Conservation (phyloP, 805 yeast genomes). For the Komagataella pseudopastoris region DNA sequence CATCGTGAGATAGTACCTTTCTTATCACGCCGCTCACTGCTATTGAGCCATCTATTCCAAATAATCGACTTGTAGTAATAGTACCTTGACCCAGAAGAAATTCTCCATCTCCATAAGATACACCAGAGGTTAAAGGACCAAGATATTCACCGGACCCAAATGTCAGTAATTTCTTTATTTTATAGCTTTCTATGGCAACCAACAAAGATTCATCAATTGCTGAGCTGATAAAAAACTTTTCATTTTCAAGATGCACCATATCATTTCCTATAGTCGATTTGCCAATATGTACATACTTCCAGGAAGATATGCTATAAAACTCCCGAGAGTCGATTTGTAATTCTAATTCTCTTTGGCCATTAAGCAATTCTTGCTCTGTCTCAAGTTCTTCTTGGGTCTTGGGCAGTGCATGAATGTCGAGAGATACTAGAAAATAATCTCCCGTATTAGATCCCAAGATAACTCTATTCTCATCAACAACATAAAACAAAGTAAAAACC, state of each 20-base stretch:
- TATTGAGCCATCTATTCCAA: neutral
- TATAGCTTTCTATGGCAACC: neutral
- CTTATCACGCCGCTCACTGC: neutral
- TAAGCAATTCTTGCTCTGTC: neutral
- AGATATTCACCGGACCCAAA: neutral
- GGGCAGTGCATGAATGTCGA: neutral
- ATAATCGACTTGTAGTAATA: neutral
- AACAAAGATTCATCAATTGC: neutral
- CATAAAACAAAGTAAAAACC: neutral
- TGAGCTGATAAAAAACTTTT: neutral
- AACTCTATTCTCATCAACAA: neutral
- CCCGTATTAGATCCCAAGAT: neutral
- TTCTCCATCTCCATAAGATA: neutral
- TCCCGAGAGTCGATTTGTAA: neutral
- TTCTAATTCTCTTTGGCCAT: neutral
- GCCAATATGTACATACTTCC: neutral
- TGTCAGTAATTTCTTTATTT: neutral
- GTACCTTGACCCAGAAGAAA: neutral
- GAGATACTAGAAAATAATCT: neutral
- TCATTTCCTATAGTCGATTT: neutral
- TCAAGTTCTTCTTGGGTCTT: neutral
- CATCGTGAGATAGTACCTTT: neutral
- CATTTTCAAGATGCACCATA: neutral
- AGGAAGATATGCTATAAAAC: neutral
- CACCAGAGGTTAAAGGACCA: neutral